These are phyloP conservation scores for Penicillium atrosanguineum DNA, from an alignment of 495 filamentous ascomycete species.

Conservation along the genomic window DNA sequence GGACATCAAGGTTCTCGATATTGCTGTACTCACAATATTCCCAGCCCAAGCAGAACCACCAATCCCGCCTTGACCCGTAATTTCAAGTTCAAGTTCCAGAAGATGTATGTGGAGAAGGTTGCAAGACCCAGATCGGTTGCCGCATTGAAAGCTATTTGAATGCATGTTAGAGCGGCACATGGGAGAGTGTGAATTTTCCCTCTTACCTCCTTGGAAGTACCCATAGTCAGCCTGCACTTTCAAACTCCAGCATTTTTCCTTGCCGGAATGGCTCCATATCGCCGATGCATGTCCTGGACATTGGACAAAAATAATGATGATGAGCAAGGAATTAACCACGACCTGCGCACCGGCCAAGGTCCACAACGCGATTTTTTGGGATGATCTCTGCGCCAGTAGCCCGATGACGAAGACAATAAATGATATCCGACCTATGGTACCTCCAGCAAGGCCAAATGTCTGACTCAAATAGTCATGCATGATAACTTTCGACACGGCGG, in stretches of 20 bases:
- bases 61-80: conserved; percentile 46
- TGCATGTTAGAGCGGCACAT: neutral
- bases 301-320: conserved; percentile 38
- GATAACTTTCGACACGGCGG: conserved; percentile 17
- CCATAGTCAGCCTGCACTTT: conserved; percentile 39
- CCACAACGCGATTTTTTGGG: conserved; percentile 35
- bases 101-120: conserved; percentile 43
- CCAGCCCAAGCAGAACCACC: conserved; percentile 41
- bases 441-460: conserved; percentile 22
- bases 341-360: conserved; percentile 23
- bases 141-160: conserved; percentile 34
- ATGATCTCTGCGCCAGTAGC: conserved; percentile 32
- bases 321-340: conserved; percentile 24
- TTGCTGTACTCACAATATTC: conserved; percentile 36
- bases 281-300: conserved; percentile 35
- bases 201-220: conserved; percentile 40
- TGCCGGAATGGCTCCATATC: conserved; percentile 37
- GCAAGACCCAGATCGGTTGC: conserved; percentile 50
- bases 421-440: conserved; percentile 30
- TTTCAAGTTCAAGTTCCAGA: conserved; percentile 44
- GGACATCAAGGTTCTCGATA: neutral
- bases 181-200: neutral
- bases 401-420: conserved; percentile 39
- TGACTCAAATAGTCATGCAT: conserved; percentile 29
- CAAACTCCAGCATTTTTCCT: conserved; percentile 31